Evolutionary conservation across 2,329 filamentous ascomycete genomes (phyloP), one percentile per base, ranked within the genome.

Genomic region (Aspergillus aculeatinus): DNA sequence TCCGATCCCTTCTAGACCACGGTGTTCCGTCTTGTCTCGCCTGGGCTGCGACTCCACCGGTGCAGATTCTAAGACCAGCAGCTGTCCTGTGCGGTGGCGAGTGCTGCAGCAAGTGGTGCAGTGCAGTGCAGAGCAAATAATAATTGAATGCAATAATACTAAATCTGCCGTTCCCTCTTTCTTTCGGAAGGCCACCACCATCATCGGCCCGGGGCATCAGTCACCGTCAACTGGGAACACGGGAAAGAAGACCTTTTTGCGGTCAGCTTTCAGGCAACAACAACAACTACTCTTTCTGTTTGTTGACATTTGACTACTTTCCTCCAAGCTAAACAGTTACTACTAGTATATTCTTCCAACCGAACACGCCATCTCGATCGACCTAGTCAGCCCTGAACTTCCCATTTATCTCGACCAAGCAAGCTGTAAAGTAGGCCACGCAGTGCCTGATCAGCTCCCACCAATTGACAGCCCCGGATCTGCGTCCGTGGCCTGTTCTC

Each of bases 31-130:
- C 42, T 31, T 63, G 53, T 44, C 39, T 44, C 39, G 39, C 39
- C 55, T 23, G 35, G 47, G 51, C 42, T 56, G 51, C 39, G 55
- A 47, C 59, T 60, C 63, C 63, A 64, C 62, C 57, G 56, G 55
- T 56, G 47, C 48, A 42, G 54, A 49, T 48, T 56, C 51, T 48
- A 33, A 55, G 58, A 54, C 58, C 57, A 58, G 55, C 51, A 48
- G 59, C 51, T 60, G 65, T 58, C 60, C 61, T 61, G 61, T 63
- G 63, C 60, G 64, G 64, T 63, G 64, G 60, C 58, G 60, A 59
- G 60, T 65, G 55, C 42, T 65, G 55, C 42, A 42, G 42, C 4
- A 35, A 35, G 33, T 48, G 51, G 16, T 51, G 11, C 25, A 23
- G 33, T 47, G 27, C 12, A 29, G 27, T 9, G 27, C 27, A 29